phyloP scores from a whole-genome alignment of 345 rosid genomes.

The Salix purpurea region DNA sequence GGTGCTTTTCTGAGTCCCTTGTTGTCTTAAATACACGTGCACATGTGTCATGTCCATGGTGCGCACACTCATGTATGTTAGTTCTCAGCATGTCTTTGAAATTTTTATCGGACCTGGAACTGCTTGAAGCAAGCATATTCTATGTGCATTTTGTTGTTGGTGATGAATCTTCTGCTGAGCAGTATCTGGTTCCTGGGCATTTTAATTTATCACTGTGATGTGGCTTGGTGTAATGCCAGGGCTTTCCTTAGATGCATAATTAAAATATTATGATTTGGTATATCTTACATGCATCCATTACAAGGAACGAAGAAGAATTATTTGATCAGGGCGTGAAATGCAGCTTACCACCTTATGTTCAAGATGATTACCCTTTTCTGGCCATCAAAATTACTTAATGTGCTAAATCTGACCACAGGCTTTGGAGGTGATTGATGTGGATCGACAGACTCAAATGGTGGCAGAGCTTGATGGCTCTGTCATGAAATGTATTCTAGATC shows the following conservation, averaged over 20 bases:
- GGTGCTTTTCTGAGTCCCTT: slow-evolving; percentile 38
- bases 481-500: slow-evolving; percentile 91
- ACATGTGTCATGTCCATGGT: neutral
- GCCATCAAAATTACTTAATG: slow-evolving; percentile 11
- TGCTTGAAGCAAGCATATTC: neutral
- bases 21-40: neutral
- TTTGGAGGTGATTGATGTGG: slow-evolving; percentile 76
- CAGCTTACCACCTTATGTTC: neutral
- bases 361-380: slow-evolving; percentile 3
- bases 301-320: neutral
- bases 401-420: slow-evolving; percentile 48
- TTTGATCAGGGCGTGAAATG: neutral
- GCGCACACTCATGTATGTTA: neutral
- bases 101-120: neutral
- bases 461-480: slow-evolving; percentile 84
- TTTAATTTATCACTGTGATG: neutral
- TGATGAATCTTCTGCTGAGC: neutral
- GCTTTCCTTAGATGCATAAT: neutral
- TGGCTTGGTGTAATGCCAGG: neutral
- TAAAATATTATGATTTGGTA: neutral
- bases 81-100: neutral
- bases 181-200: neutral
- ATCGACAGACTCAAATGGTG: slow-evolving; percentile 70
- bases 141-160: neutral
- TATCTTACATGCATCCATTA: neutral